Evolutionary conservation across 2,329 filamentous ascomycete species (phyloP), one percentile per base, ranked within the genome.

Genomic region (Diaporthe ilicicola): DNA sequence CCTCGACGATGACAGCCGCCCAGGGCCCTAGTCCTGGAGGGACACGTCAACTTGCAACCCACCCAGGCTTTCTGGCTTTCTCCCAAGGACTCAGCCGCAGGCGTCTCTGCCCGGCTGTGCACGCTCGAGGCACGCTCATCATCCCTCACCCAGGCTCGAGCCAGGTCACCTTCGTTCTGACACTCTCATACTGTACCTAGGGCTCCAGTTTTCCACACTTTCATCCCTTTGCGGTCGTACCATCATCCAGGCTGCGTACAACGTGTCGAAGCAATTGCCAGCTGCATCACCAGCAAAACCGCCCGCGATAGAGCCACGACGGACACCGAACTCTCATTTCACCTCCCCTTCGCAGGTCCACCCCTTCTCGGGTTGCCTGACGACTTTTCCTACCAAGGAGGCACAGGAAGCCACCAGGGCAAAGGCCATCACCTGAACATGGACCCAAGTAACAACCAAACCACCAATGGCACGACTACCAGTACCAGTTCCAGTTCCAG

Each of bases 11-110:
- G 42, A 64, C 44, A 12, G 59, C 13, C n/a, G 59, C 59, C 59
- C 59, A 64, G 44, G 42, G 44, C 42, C 59, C 59, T 64, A 19
- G 29, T 37, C 59, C 59, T 29, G 42, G 59, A 2, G 19, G 44
- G 59, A 42, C 59, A 64, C 59, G 59, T 64, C 59, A 64, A 64
- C 59, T 48, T 34, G 42, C 44, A 34, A 34, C 42, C 59, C 44
- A 29, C 59, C 42, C 56, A 59, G 27, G 22, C 3, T 42, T n/a
- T 42, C 15, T 13, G 46, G 56, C 17, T 62, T 62, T 22, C 39
- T 34, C 42, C 27, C 56, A 48, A 48, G 42, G 19, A 62, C 56
- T 62, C 42, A 62, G 56, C 42, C 56, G 42, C 56, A 48, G 46
- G 27, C 46, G 27, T 62, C 27, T 62, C 27, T 48, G 27, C 42